Evolutionary conservation across 2,329 filamentous ascomycete genomes (phyloP).

Genomic region (Plenodomus tracheiphilus): DNA sequence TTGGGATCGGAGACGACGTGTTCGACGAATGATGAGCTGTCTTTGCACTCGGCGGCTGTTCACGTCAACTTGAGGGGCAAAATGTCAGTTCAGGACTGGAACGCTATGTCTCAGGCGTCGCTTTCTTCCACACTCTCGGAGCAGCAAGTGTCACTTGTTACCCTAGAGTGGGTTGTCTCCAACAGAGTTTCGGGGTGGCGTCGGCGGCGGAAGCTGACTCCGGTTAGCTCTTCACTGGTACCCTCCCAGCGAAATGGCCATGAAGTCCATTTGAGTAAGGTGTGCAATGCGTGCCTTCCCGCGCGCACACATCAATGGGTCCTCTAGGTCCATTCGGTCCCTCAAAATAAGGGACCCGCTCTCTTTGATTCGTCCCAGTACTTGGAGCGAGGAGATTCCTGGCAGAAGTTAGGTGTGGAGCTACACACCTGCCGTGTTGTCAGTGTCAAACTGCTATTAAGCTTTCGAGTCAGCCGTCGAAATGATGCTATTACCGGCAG

Average conservation of each 20-base stretch:
- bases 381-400: background rate
- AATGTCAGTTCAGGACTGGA: background rate
- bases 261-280: slow-evolving; percentile 1
- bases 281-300: slow-evolving; percentile 4
- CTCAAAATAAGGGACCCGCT: background rate
- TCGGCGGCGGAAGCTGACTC: slow-evolving; percentile 1
- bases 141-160: background rate
- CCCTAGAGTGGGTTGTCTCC: background rate
- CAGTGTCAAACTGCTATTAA: background rate
- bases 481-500: slow-evolving; percentile 4
- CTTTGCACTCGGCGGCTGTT: background rate
- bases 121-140: background rate
- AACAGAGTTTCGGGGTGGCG: slow-evolving; percentile 6
- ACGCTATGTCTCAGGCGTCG: background rate
- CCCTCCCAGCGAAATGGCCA: background rate
- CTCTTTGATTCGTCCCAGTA: slow-evolving; percentile 2
- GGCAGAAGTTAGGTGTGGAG: background rate
- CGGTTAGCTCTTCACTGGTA: background rate
- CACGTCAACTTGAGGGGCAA: background rate
- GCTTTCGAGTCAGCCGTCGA: slow-evolving; percentile 1
- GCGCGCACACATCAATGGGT: background rate
- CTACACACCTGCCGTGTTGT: slow-evolving; percentile 3
- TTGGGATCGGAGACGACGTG: background rate
- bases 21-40: background rate
- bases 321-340: background rate